Conservation (phyloP, 495 filamentous ascomycete genomes). For the Apodospora peruviana region DNA sequence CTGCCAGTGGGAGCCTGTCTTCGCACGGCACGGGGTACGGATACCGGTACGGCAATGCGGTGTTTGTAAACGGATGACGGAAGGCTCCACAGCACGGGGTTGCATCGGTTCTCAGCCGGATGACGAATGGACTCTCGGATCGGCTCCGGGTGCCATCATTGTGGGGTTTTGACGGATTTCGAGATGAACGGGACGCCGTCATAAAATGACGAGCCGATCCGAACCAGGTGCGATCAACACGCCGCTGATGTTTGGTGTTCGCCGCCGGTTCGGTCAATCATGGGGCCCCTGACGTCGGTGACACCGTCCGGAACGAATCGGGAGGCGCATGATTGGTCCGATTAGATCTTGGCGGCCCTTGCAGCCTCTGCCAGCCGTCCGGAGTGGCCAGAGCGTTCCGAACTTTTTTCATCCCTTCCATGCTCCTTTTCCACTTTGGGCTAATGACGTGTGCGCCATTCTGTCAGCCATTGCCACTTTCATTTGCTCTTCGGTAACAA, state of each 20-base stretch:
- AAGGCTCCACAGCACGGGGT: too few relatives aligned
- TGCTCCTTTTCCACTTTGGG: background rate
- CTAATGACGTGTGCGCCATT: background rate
- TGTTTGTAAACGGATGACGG: too few relatives aligned
- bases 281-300: constrained; percentile 1
- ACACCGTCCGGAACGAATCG: background rate
- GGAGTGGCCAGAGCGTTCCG: constrained; percentile 8
- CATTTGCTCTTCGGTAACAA: background rate
- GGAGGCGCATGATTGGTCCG: background rate
- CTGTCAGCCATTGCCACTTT: background rate
- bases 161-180: background rate
- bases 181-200: background rate
- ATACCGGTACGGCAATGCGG: too few relatives aligned
- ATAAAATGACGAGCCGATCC: background rate
- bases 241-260: background rate
- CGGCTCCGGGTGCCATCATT: background rate
- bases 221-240: constrained; percentile 1
- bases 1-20: too few relatives aligned
- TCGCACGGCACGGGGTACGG: too few relatives aligned
- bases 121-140: background rate
- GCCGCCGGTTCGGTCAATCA: too few relatives aligned
- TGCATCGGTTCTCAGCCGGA: background rate
- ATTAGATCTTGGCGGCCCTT: background rate
- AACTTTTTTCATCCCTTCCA: constrained; percentile 2
- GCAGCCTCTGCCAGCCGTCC: background rate